Base-by-base conservation (phyloP, 345 rosid species). In the Lepidium aucheri region DNA sequence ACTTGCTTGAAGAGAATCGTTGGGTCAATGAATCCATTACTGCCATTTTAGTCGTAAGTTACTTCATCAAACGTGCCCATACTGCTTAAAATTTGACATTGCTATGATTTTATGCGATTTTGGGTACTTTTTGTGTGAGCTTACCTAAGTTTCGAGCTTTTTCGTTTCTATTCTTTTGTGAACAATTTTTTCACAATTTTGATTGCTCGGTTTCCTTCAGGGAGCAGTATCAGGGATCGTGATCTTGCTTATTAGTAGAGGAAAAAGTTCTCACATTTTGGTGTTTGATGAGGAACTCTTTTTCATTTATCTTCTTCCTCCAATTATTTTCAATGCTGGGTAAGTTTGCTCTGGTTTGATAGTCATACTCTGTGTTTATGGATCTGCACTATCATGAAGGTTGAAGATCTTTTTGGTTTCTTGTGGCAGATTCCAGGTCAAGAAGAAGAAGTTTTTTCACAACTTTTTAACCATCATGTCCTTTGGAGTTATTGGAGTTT, bases 261-360 rank as follows among this genome's bases (percentile, higher is more conserved):
- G 98, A 44, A 84, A 84, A 65, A 81, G 78, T 65, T 85, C 97
- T 60, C 97, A 82, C 68, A 85, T 89, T 67, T 72, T 92, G 33
- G 83, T 80, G 51, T 89, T 89, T 70, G 81, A 59, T 68, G 98
- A 92, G 68, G 87, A 86, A 66, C 74, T 89, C 56, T 92, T 92
- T 88, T 92, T 92, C 71, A 77, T 92, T 40, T 92, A 92, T 63
- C 95, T 92, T 76, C 97, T 92, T 77, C 97, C 98, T 12, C 98
- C 98, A 0, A 92, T 92, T 14, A 92, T 92, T 56, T 92, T 92
- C 77, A 92, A 89, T 78, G 98, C 96, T 32, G 98, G 98, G 98
- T 92, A 76, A 63, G 76, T 70, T 69, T 24, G 14, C 34, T 41
- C 16, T 66, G 24, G 14, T 47, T 49, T 55, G 9, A 5, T 34